Base-by-base conservation (phyloP, 2,329 filamentous ascomycete species). In the Microsporum ferrugineum region DNA sequence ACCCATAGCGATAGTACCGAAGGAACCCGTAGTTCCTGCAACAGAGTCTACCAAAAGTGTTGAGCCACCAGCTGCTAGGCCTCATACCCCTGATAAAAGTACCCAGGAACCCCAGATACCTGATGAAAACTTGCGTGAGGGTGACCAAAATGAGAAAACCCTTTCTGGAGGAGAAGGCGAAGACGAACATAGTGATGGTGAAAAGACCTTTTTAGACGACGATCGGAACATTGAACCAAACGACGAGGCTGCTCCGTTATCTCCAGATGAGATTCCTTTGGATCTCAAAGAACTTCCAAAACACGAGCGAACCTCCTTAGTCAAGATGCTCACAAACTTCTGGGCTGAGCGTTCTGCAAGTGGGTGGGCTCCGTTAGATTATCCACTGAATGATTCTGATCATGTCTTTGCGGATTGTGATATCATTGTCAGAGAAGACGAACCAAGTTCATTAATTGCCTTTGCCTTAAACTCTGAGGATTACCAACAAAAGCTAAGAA, bases 321-420 rank as follows among this genome's bases (percentile, higher is more conserved):
- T 99, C 84, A 96, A 95, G 71, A 91, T 96, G 78, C 80, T 99
- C 53, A 94, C 91, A 14, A 96, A 92, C 69, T 99, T 99, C 73
- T 99, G 94, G 94, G 95, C 94, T 1, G 95, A 99, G 74, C 85
- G 94, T 59, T 97, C 94, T 56, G 90, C 95, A 29, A 96, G 91
- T 72, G 91, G 92, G 41, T 99, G 94, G 94, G 83, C 88, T 4
- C 84, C 88, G 27, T 81, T 99, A 23, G 94, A 99, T 60, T 99
- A 99, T 69, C 95, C 95, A 2, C 82, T 97, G 64, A 88, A 84
- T 65, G 80, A 87, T 53, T 89, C 87, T 14, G 94, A 99, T 71
- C 94, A 99, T 72, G 91, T 99, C 56, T 97, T 97, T 76, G 88
- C 91, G 60, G 91, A 99, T 75, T 95, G 91, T 6, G 90, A 99